Conservation (phyloP, 164 flowering plant genomes). For the Liquidambar formosana region DNA sequence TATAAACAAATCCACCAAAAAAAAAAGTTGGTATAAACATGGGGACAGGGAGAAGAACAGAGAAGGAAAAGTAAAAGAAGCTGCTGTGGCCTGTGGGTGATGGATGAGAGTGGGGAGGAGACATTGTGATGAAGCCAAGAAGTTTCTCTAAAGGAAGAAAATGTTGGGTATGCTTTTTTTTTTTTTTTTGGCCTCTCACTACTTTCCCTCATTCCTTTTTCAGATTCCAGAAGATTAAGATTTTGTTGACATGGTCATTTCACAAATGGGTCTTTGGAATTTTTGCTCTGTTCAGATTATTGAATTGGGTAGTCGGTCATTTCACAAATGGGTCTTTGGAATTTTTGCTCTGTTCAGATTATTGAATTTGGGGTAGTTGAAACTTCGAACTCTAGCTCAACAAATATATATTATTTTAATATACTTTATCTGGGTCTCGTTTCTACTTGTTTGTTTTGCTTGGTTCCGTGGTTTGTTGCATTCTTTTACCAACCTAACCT, state of each 20-base stretch:
- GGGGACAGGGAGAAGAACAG: not conserved
- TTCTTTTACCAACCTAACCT: constrained; percentile 30
- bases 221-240: constrained; percentile 10
- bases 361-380: constrained; percentile 5
- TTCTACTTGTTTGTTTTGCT: constrained; percentile 8
- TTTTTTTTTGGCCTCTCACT: no score
- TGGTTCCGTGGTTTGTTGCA: constrained; percentile 16
- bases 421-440: constrained; percentile 7
- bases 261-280: constrained; percentile 1
- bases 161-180: constrained; percentile 16
- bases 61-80: constrained; percentile 1
- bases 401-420: not conserved
- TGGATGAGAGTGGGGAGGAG: not conserved
- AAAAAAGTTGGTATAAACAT: constrained; percentile 13
- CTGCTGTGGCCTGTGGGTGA: not conserved
- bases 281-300: constrained; percentile 18
- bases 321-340: not conserved
- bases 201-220: constrained; percentile 6
- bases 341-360: constrained; percentile 15
- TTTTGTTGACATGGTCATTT: not conserved
- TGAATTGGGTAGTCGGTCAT: constrained; percentile 1
- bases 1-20: no score
- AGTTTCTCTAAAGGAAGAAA: constrained; percentile 8
- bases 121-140: not conserved
- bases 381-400: not conserved